Evolutionary conservation across 192 early-diverging fungal species (phyloP).

Genomic region (Rhizophagus clarus): DNA sequence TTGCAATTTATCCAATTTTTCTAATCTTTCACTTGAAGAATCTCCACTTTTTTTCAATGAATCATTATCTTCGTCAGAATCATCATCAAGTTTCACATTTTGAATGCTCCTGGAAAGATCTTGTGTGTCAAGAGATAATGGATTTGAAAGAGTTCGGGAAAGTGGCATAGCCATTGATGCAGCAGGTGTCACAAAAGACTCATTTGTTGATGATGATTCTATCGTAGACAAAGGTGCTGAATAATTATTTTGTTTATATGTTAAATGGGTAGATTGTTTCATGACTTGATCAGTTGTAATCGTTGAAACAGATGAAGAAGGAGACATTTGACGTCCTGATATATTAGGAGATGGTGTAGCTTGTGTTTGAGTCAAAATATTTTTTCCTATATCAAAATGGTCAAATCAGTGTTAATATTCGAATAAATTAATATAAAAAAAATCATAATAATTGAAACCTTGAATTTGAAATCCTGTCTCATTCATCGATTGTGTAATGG

Average conservation of each 20-base stretch:
- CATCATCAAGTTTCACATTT: background rate
- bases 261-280: background rate
- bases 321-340: background rate
- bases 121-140: background rate
- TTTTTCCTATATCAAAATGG: background rate
- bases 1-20: slow-evolving; percentile 10
- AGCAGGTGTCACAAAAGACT: slow-evolving; percentile 3
- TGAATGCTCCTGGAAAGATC: background rate
- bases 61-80: background rate
- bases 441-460: background rate
- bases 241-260: background rate
- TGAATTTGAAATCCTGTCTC: slow-evolving; percentile 9
- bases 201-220: slow-evolving; percentile 19
- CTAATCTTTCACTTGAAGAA: slow-evolving; percentile 13
- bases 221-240: background rate
- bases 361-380: background rate
- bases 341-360: background rate
- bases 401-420: background rate
- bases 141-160: background rate
- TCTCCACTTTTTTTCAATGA: background rate
- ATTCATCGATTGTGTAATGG: background rate
- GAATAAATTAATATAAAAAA: background rate
- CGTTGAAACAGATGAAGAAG: slow-evolving; percentile 28
- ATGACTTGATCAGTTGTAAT: slow-evolving; percentile 16
- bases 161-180: background rate